These are phyloP conservation scores for Monosporascus sp. DNA, from an alignment of 2,329 filamentous ascomycete genomes.

Conservation along the genomic window DNA sequence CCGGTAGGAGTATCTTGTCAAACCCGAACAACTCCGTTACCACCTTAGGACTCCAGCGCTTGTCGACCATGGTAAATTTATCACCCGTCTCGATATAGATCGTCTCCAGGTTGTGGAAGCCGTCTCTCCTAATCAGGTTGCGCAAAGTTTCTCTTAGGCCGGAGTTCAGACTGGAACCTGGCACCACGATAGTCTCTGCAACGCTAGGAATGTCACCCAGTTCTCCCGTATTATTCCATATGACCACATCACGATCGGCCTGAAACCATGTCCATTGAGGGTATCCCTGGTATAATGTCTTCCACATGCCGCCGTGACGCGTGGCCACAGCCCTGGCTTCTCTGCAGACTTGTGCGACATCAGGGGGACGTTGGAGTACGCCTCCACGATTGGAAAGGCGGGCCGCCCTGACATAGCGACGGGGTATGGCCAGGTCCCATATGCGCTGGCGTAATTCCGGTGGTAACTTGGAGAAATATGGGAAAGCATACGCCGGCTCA, in stretches of 20 bases:
- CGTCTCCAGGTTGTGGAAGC: neutral
- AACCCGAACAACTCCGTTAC: neutral
- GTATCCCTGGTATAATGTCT: neutral
- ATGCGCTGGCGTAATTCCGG: neutral
- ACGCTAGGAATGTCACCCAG: neutral
- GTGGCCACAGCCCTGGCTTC: neutral
- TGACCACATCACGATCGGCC: neutral
- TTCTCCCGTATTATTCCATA: neutral
- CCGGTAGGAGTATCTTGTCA: neutral
- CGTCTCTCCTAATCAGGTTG: neutral
- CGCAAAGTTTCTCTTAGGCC: neutral
- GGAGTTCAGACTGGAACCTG: neutral
- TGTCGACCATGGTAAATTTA: neutral
- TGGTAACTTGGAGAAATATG: neutral
- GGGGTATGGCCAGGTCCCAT: neutral
- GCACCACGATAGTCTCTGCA: neutral
- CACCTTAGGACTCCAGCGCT: neutral
- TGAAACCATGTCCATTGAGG: neutral
- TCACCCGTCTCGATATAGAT: neutral
- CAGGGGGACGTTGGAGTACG: neutral
- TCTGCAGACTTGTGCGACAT: neutral
- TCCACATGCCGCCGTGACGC: neutral
- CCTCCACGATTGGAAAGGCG: neutral
- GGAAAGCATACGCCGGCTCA: neutral
- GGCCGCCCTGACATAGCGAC: neutral